Evolutionary conservation across 192 early-diverging fungal genomes (phyloP), one percentile per base, ranked within the genome.

Genomic region (Chytriomyces confervae): DNA sequence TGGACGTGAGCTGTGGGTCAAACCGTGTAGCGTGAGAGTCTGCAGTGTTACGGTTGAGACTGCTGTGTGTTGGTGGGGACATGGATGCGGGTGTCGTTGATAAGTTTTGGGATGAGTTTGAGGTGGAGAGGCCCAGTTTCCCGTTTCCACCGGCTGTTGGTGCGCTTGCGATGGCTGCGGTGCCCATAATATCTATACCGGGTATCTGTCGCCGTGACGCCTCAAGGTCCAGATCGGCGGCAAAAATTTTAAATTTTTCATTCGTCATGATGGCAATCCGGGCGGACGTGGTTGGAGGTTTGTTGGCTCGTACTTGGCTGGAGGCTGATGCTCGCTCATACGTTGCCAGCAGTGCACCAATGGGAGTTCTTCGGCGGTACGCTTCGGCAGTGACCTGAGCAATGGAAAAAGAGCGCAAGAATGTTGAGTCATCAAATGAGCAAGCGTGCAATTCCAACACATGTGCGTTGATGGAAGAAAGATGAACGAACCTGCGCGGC

Each of bases 201-300:
- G 78, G 78, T 48, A 79, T 79, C 53, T 79, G 65, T 60, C 78
- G n/a, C 13, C 78, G 78, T 7, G 53, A n/a, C 9, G 78, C 78
- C 50, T 79, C 78, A 11, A 53, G 51, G 65, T 79, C 72, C 7
- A 79, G 53, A 46, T 79, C 78, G 23, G 71, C 72, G 27, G 78
- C 72, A 63, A 79, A 71, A 50, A 79, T 48, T 53, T 64, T 51
- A 50, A 79, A 79, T 50, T 79, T 72, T 24, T 79, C 78, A 72
- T 79, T 79, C 7, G 78, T 66, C 78, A 79, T 79, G 62, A 75
- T 66, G 13, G 78, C 71, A n/a, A 79, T 65, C 0, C 78, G 50
- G 48, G 78, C 71, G 16, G 72, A 62, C 13, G 78, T 73, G 63
- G 78, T 64, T 4, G 66, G 61, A 7, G 75, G n/a, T 13, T 65